A percentile compares a stretch with the other conserved stretches of the same genome.
These are phyloP conservation scores for Coemansia sp. DNA, from an alignment of 192 early-diverging fungal species.

Conservation along the genomic window DNA sequence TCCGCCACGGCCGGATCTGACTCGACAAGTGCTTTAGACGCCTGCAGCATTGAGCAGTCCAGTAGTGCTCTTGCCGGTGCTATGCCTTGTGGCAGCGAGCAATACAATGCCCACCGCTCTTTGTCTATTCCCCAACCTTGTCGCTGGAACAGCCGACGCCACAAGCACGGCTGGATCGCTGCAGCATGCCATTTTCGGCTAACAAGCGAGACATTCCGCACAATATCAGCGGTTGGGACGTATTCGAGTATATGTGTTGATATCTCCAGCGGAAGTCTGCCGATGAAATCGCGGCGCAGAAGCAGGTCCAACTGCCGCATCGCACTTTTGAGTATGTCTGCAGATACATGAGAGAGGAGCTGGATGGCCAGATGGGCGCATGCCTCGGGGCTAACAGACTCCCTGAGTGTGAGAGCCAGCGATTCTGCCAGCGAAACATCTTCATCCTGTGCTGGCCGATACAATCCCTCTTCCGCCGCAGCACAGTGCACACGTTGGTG, in stretches of 20 bases:
- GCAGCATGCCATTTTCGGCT: slow-evolving; percentile 31
- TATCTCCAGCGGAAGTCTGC: slow-evolving; percentile 43
- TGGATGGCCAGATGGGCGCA: slow-evolving; percentile 34
- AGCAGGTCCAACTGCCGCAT: slow-evolving; percentile 32
- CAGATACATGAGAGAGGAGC: slow-evolving; percentile 36
- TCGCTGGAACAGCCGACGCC: slow-evolving; percentile 29
- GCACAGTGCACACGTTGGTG: neutral
- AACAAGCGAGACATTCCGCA: slow-evolving; percentile 26
- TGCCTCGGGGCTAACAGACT: slow-evolving; percentile 19
- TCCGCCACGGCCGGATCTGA: neutral
- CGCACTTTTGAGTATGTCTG: slow-evolving; percentile 28
- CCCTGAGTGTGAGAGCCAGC: slow-evolving; percentile 23
- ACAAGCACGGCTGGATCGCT: slow-evolving; percentile 38
- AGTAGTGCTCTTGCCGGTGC: slow-evolving; percentile 10
- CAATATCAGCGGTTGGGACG: slow-evolving; percentile 32
- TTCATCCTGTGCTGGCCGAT: neutral
- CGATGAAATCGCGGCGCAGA: slow-evolving; percentile 50
- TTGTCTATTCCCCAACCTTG: slow-evolving; percentile 37
- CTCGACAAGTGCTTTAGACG: slow-evolving; percentile 12
- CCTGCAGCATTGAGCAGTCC: slow-evolving; percentile 24
- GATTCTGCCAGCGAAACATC: slow-evolving; percentile 16
- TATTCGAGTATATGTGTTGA: slow-evolving; percentile 32
- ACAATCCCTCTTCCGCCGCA: neutral
- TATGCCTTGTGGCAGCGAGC: slow-evolving; percentile 13
- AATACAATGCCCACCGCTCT: slow-evolving; percentile 42